A percentile compares a stretch with the other conserved stretches of the same genome.
Evolutionary conservation across 345 rosid genomes (phyloP).

Genomic region (Psidium guajava): DNA sequence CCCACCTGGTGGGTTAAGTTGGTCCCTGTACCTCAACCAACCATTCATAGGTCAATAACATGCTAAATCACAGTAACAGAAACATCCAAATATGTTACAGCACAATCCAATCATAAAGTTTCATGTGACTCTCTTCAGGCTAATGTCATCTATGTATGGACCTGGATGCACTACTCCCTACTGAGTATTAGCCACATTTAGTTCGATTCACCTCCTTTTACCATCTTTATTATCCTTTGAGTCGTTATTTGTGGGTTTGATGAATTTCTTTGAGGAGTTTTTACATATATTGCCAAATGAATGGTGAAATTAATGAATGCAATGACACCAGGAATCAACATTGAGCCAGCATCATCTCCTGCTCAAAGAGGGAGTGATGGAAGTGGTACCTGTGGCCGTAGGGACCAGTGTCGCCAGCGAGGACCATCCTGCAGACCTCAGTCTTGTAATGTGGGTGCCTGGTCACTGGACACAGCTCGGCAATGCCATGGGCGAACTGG

Average conservation of each 20-base stretch:
- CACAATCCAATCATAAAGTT: neutral
- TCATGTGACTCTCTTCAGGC: neutral
- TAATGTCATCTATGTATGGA: neutral
- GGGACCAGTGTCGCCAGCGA: constrained; percentile 57
- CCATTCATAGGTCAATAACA: neutral
- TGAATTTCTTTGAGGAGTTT: too few relatives aligned
- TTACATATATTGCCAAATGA: too few relatives aligned
- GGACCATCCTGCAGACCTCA: constrained; percentile 70
- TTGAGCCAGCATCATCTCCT: constrained; percentile 33
- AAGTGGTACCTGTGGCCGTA: constrained; percentile 96
- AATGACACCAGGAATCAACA: constrained; percentile 3
- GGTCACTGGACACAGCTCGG: constrained; percentile 79
- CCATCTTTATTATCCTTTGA: neutral
- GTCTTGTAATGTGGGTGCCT: constrained; percentile 93
- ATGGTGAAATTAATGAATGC: neutral
- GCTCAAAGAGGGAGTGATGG: constrained; percentile 84
- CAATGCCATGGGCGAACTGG: constrained; percentile 83
- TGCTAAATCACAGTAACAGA: neutral
- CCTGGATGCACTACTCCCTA: neutral
- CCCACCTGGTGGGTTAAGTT: neutral
- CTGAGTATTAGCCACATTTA: neutral
- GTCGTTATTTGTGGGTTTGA: neutral
- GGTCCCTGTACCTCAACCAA: too few relatives aligned
- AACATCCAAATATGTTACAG: neutral
- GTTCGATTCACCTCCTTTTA: neutral